Base-by-base conservation (phyloP, 2,329 filamentous ascomycete species). In the Arthrocladium fulminans region DNA sequence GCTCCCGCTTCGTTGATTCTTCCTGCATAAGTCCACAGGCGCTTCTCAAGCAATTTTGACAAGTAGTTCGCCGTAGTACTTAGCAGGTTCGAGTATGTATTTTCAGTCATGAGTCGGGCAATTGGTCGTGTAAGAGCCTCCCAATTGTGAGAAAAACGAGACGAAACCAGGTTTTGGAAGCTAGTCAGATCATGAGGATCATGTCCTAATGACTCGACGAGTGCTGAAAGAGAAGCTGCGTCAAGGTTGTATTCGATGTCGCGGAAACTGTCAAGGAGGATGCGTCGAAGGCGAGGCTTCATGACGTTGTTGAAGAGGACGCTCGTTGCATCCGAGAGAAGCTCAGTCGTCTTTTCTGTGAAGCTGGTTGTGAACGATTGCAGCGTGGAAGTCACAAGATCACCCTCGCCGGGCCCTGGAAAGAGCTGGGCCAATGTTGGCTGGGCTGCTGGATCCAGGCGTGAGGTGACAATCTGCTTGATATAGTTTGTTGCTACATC, bases 401-500 rank as follows among this genome's bases (percentile, higher is more conserved):
- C 68, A 0, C 82, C 79, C 54, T 97, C 88, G 51, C 83, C 77
- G 22, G 81, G 81, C 57, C 92, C 88, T 0, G 89, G 87, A 65
- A 95, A 97, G 68, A 60, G 51, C 47, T 63, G 59, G 38, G 59
- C 51, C 1, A 57, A 45, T 34, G 60, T 49, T 37, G 68, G 64
- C 8, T 68, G 67, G 17, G 69, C 67, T 4, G 67, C 63, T 1
- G 70, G 59, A 13, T 66, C 73, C 22, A 89, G 71, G 41, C 84
- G 80, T 27, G 80, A 76, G 25, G 77, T 75, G 38, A 97, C 83
- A 57, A 98, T 96, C 47, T 90, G 84, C 13, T 80, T 79, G 44
- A 96, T 78, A 66, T 98, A 98, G 61, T 96, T 88, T 53, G 87
- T 87, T 8, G 88, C 84, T 51, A 95, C 79, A 63, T 98, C 90